Evolutionary conservation across 2,329 filamentous ascomycete species (phyloP), one percentile per base, ranked within the genome.

Genomic region (Cordyceps javanica): DNA sequence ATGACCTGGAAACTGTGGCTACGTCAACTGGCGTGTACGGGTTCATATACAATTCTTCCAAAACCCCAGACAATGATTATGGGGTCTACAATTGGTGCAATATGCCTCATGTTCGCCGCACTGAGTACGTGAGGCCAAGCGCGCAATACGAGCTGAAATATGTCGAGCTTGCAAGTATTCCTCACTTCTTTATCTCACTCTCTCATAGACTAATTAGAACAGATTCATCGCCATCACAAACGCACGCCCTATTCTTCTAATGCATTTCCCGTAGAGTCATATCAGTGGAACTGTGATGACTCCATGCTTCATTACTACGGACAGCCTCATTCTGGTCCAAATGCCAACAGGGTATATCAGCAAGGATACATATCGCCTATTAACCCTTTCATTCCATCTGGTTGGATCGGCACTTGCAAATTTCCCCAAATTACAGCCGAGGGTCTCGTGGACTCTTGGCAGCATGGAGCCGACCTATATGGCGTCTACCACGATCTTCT

Each of bases 201-300:
- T 4, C 25, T 48, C 38, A 41, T 51, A 28, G n/a, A n/a, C 41
- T 60, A 55, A 50, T 41, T 34, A 58, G 41, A 23, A 8, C 25
- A 86, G 79, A 88, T 92, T 51, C 90, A 94, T 66, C 82, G 90
- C 53, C 90, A 94, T 68, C 90, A 94, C 71, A 94, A 94, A 68
- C 82, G 90, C 23, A 94, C 89, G 0, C 89, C 89, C 0, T 94
- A 94, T 68, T 82, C 87, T 2, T 78, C 80, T 55, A 95, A 94
- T 67, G 83, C 85, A 0, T 93, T 94, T 64, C 89, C 89, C 0
- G 74, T 82, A 1, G 90, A 94, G 68, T 74, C 82, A 0, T 89
- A 90, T 66, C 73, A 75, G 19, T 94, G 89, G 90, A 72, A 87
- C 66, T 94, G 90, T 68, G 75, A 83, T 57, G 84, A 91, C 61